Evolutionary conservation across 306 rosid genomes (phyloP).

Genomic region (Vigna radiata): DNA sequence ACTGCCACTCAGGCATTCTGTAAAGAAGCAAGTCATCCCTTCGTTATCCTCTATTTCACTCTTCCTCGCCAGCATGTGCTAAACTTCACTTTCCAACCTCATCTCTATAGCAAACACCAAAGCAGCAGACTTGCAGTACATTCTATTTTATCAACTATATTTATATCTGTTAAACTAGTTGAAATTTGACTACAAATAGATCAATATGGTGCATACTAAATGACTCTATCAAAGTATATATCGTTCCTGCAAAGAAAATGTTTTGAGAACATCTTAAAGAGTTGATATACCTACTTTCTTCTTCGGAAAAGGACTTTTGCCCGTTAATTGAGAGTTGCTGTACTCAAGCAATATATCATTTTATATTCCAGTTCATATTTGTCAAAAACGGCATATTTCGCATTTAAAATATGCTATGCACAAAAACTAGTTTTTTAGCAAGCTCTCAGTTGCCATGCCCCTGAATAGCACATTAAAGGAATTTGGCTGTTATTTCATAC

Average conservation of each 20-base stretch:
- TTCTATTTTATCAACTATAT: neutral
- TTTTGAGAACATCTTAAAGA: neutral
- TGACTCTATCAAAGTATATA: neutral
- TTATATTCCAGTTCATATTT: neutral
- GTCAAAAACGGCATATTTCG: neutral
- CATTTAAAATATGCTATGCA: neutral
- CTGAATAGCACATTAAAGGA: neutral
- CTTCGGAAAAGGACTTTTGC: neutral
- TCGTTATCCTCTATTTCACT: neutral
- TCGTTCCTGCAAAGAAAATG: neutral
- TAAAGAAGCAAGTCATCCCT: neutral
- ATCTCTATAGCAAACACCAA: neutral
- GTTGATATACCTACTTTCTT: neutral
- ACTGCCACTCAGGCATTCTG: neutral
- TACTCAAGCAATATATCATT: neutral
- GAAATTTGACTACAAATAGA: neutral
- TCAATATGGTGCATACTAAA: slow-evolving; percentile 1
- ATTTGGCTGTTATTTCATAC: neutral
- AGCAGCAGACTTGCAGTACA: neutral
- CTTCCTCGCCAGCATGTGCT: neutral
- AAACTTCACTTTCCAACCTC: neutral
- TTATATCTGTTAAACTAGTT: neutral
- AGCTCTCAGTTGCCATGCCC: neutral
- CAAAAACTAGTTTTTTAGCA: slow-evolving; percentile 3
- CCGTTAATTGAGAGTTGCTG: neutral